Conservation (phyloP, 257 asterid species). For the Craterostigma plantagineum region DNA sequence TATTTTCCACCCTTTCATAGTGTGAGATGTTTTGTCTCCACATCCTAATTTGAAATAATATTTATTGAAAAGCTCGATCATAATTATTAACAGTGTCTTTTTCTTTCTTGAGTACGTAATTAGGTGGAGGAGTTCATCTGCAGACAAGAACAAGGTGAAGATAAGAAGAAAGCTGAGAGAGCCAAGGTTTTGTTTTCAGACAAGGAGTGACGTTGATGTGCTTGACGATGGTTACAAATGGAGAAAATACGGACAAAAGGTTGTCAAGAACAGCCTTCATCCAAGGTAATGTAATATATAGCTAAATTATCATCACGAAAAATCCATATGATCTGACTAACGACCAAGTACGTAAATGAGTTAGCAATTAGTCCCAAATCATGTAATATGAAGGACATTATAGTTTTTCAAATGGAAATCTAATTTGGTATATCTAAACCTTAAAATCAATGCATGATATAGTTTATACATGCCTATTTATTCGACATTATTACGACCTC, state of each 20-base stretch:
- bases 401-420: background rate
- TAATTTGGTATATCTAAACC: background rate
- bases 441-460: too few relatives aligned
- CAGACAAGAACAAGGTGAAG: slow-evolving; percentile 64
- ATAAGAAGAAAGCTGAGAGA: slow-evolving; percentile 72
- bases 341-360: too few relatives aligned
- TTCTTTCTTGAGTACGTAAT: background rate
- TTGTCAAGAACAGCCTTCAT: slow-evolving; percentile 93
- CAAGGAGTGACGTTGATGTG: slow-evolving; percentile 91
- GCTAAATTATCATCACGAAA: too few relatives aligned
- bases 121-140: slow-evolving; percentile 60
- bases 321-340: too few relatives aligned
- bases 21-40: too few relatives aligned
- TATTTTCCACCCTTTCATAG: too few relatives aligned
- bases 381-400: too few relatives aligned
- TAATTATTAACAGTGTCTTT: background rate
- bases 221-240: slow-evolving; percentile 99
- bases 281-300: slow-evolving; percentile 46
- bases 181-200: slow-evolving; percentile 93
- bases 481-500: too few relatives aligned
- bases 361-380: too few relatives aligned
- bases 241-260: slow-evolving; percentile 92
- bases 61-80: too few relatives aligned
- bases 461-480: too few relatives aligned
- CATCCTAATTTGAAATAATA: too few relatives aligned